Base-by-base conservation (phyloP, 768 basidiomycete species). In the Mycena indigotica region DNA sequence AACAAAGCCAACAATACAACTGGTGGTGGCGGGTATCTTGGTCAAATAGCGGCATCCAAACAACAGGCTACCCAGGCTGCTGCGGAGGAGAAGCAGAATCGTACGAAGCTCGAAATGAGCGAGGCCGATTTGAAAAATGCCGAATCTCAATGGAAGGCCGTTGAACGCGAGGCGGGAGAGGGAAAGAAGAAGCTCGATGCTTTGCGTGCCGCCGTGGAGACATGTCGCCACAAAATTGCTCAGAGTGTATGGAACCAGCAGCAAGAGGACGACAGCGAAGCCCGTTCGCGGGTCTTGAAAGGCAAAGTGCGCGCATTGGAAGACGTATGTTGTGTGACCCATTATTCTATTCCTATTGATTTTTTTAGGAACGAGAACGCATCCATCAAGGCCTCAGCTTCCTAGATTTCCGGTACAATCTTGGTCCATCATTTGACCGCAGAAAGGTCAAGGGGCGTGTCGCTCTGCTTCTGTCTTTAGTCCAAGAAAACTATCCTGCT, bases 1-100 rank as follows among this genome's bases (percentile, higher is more conserved):
- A 80, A 76, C 38, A 80, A 81, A 50, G 72, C 79, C 26, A 85
- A 83, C 56, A 86, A 85, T 17, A 45, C 53, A 38, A 82, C 85
- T 17, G 83, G 85, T 10, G 87, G 90, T 8, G 93, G 95, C 2
- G 97, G 97, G 0, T 98, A 98, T 72, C 89, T 98, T 86, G 97
- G 95, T 19, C 95, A 98, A 70, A 83, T 99, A 39, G 91, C 95
- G 1, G 87, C 92, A 15, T 91, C 95, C 0, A 86, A 86, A 64
- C 84, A 84, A 2, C 84, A 85, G 2, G 73, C 89, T 0, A 86
- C 93, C 0, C 88, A 91, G 52, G 88, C 87, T 0, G 77, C 82
- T 6, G 88, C 95, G 0, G 94, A 95, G 65, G 91, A 92, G 63
- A 88, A 95, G 66, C 92, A 95, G 67, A 83, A 79, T 52, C 86